A percentile compares a stretch with the other conserved stretches of the same genome.
These are phyloP conservation scores for Acidiella bohemica DNA, from an alignment of 495 filamentous ascomycete genomes.

Conservation along the genomic window DNA sequence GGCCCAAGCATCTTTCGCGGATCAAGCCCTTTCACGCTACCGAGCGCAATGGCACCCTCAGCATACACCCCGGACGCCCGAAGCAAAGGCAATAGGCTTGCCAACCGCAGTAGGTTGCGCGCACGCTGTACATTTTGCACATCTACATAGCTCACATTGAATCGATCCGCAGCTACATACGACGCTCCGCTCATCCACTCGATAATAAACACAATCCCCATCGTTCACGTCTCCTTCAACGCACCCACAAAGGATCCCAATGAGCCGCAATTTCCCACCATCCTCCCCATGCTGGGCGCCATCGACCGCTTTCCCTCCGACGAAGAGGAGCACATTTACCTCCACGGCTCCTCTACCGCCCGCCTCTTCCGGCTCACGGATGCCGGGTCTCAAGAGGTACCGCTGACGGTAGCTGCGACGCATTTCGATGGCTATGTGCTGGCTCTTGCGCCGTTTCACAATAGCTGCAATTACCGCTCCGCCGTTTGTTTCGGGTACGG, in stretches of 20 bases:
- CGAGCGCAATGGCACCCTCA: constrained; percentile 11
- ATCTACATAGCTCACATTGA: constrained; percentile 3
- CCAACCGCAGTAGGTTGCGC: constrained; percentile 11
- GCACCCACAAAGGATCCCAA: constrained; percentile 13
- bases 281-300: constrained; percentile 79
- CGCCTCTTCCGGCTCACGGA: constrained; percentile 57
- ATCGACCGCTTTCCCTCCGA: constrained; percentile 63
- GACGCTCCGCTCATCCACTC: constrained; percentile 61
- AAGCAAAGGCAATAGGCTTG: constrained; percentile 15
- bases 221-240: constrained; percentile 77
- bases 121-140: neutral
- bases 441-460: constrained; percentile 60
- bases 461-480: constrained; percentile 84
- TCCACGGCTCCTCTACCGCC: constrained; percentile 76
- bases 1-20: too few species aligned
- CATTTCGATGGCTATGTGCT: constrained; percentile 64
- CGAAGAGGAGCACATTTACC: constrained; percentile 49
- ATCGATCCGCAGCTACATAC: constrained; percentile 50
- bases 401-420: constrained; percentile 52
- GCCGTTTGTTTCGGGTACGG: constrained; percentile 70
- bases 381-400: constrained; percentile 36
- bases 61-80: constrained; percentile 16
- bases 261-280: constrained; percentile 51
- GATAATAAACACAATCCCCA: constrained; percentile 62
- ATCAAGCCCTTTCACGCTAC: too few species aligned